Base-by-base conservation (phyloP, 2,329 filamentous ascomycete species). In the Claviceps sp. region DNA sequence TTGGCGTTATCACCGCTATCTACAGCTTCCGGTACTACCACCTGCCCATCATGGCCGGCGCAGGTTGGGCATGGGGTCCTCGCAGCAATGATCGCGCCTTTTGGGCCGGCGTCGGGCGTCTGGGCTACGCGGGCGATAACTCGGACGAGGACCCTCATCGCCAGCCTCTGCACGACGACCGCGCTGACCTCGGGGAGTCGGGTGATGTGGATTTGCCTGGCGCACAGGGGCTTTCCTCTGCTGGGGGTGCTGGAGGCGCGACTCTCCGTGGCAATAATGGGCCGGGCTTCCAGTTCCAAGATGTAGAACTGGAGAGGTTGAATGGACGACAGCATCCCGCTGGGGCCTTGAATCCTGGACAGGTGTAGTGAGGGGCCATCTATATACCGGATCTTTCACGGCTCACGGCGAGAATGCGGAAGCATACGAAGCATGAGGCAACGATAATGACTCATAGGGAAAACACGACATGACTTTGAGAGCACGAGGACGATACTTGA, bases 21-120 rank as follows among this genome's bases (percentile, higher is more conserved):
- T 81, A 91, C 59, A 78, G 83, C 3, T 95, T 95, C 71, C 76
- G 86, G 24, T 88, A 84, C 71, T 96, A 95, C 63, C 89, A 96
- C 63, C 70, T 93, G 9, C 88, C 89, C 0, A 81, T 95, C 56
- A 61, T 58, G 22, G 61, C 63, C n/a, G 89, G 89, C 6, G 85
- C 84, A 1, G 90, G 90, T 14, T 95, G 89, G 89, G 82, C 87
- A 0, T 95, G 89, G 90, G 89, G 85, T 2, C 83, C 89, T 0
- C 76, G 90, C 49, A 86, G 79, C 60, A 72, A 74, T 44, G 76
- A 83, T 51, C 76, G 87, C 55, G 87, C 88, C 0, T 95, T 90
- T 65, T 89, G 85, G 73, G 82, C 87, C 18, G 86, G 85, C 13
- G 76, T 88, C 1, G 86, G 80, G 1, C 76, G 75, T 44, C 70